A percentile compares a stretch with the other conserved stretches of the same genome.
These are phyloP conservation scores for Ulota crispa DNA, from an alignment of 225 moss, liverwort and hornwort species.

Conservation along the genomic window DNA sequence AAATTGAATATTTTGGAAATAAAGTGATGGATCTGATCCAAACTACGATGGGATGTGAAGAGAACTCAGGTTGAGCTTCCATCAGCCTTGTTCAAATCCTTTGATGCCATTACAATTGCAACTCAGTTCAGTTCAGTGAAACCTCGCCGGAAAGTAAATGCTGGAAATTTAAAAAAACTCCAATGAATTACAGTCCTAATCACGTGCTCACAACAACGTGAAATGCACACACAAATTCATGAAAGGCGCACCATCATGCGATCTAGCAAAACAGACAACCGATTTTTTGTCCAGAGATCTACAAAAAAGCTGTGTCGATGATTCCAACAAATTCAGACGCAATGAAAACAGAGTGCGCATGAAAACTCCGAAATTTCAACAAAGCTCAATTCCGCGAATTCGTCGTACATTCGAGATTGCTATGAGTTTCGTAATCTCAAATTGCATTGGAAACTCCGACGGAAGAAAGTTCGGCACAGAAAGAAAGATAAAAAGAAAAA, in stretches of 20 bases:
- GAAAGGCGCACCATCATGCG: constrained; percentile 10
- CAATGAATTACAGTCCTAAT: not conserved
- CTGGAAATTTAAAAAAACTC: not conserved
- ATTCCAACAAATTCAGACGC: not conserved
- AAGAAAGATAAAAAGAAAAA: not conserved
- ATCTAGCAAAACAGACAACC: not conserved
- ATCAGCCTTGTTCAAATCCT: not conserved
- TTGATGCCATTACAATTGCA: not conserved
- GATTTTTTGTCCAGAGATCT: not conserved
- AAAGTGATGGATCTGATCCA: not conserved
- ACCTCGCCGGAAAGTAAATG: not conserved
- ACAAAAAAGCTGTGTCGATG: not conserved
- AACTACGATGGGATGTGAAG: not conserved
- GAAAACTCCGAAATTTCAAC: not conserved
- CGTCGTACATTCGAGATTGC: constrained; percentile 1
- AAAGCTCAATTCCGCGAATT: constrained; percentile 6
- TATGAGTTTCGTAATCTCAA: not conserved
- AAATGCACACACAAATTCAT: not conserved
- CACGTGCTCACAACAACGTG: constrained; percentile 9
- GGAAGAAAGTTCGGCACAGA: not conserved
- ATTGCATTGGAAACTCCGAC: not conserved
- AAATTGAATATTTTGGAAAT: not conserved
- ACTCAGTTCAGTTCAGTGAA: not conserved
- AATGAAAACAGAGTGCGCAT: not conserved
- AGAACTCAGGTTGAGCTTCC: not conserved